These are phyloP conservation scores for Cyclanthera cordifolia DNA, from an alignment of 306 rosid species.

Conservation along the genomic window DNA sequence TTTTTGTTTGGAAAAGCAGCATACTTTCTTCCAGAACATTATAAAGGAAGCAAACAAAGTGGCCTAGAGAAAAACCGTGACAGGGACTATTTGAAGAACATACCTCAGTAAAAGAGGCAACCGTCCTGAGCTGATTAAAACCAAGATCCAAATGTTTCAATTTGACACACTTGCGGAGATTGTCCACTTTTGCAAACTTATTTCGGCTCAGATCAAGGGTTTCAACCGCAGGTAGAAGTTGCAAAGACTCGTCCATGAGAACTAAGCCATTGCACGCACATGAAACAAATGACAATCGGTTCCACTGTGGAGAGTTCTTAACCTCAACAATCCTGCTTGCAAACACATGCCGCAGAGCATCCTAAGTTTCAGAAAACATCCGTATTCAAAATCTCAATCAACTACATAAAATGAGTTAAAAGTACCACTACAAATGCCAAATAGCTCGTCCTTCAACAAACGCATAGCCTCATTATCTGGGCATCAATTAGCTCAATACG, in stretches of 20 bases:
- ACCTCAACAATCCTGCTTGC: slow-evolving; percentile 88
- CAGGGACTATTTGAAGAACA: no score
- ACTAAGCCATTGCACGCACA: slow-evolving; percentile 89
- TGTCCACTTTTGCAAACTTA: slow-evolving; percentile 83
- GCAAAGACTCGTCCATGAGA: slow-evolving; percentile 97
- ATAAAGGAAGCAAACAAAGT: not conserved
- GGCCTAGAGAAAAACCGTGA: not conserved
- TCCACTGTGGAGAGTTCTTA: slow-evolving; percentile 73
- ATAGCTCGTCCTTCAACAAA: not conserved
- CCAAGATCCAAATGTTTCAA: slow-evolving; percentile 97
- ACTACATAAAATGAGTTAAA: no score
- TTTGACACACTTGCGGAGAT: slow-evolving; percentile 70
- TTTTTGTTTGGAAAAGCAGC: not conserved
- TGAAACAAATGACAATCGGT: slow-evolving; percentile 82
- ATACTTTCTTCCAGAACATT: not conserved
- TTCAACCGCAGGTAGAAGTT: slow-evolving; percentile 82
- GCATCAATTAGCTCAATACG: slow-evolving; percentile 18
- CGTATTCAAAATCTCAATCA: no score
- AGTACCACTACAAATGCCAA: not conserved
- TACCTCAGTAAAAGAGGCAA: slow-evolving; percentile 67
- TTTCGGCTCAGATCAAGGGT: slow-evolving; percentile 91
- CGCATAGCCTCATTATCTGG: not conserved
- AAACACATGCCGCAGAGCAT: slow-evolving; percentile 88
- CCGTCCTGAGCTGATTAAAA: slow-evolving; percentile 69
- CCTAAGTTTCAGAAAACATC: slow-evolving; percentile 25